Percentiles rank a stretch among this genome's conserved stretches.
phyloP scores from a whole-genome alignment of 2,329 filamentous ascomycete species.

The Rhinocladiella similis region DNA sequence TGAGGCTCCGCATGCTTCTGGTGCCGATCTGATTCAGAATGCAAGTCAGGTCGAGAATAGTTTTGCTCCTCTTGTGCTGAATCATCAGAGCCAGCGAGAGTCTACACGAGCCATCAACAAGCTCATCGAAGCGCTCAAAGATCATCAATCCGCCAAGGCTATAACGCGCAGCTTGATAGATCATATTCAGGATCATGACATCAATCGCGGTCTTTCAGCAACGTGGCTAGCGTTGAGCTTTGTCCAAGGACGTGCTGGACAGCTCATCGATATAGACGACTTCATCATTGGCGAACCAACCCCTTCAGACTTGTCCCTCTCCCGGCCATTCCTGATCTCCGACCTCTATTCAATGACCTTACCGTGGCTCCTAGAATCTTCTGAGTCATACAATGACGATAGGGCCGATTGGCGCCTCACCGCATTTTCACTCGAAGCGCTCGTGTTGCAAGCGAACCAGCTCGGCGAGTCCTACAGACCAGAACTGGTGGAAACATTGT shows the following conservation, averaged over 20 bases:
- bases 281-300: slow-evolving; percentile 59
- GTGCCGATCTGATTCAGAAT: slow-evolving; percentile 9
- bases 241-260: slow-evolving; percentile 49
- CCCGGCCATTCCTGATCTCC: slow-evolving; percentile 41
- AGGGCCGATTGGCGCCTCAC: slow-evolving; percentile 69
- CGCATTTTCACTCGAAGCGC: slow-evolving; percentile 77
- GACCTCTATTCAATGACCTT: slow-evolving; percentile 47
- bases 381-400: slow-evolving; percentile 37
- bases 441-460: slow-evolving; percentile 72
- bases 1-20: slow-evolving; percentile 4
- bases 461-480: slow-evolving; percentile 69
- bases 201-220: slow-evolving; percentile 64
- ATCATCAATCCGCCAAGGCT: slow-evolving; percentile 43
- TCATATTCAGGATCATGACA: slow-evolving; percentile 58
- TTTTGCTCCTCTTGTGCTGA: slow-evolving; percentile 26
- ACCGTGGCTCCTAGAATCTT: slow-evolving; percentile 35
- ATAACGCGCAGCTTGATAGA: slow-evolving; percentile 68
- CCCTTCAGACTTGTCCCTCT: slow-evolving; percentile 36
- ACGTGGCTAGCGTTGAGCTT: slow-evolving; percentile 81
- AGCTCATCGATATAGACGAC: slow-evolving; percentile 60
- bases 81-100: slow-evolving; percentile 26
- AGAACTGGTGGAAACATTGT: slow-evolving; percentile 87
- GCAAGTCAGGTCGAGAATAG: neutral
- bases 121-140: slow-evolving; percentile 57
- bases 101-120: slow-evolving; percentile 63